Evolutionary conservation across 2,329 filamentous ascomycete species (phyloP).

Genomic region (Aspergillus thermomutatus): DNA sequence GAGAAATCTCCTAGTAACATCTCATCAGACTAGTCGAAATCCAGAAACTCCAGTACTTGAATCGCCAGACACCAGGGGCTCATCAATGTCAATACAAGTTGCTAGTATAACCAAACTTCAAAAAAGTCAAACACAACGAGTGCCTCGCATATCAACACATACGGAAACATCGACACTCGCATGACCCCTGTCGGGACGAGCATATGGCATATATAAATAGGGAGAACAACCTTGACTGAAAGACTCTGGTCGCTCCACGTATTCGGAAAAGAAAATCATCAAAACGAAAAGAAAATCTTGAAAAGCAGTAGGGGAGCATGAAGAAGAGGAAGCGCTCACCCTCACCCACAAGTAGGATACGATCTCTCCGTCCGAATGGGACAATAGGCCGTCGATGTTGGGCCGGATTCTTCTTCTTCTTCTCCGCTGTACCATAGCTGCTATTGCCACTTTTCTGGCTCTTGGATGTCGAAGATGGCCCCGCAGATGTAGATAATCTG

Average conservation of each 20-base stretch:
- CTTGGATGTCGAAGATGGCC: background rate
- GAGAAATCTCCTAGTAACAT: conserved; percentile 43
- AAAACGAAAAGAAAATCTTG: background rate
- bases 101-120: background rate
- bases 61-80: background rate
- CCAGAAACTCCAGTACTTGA: background rate
- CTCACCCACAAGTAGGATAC: conserved; percentile 44
- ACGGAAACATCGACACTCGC: background rate
- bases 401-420: conserved; percentile 12
- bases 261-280: conserved; percentile 5
- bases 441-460: conserved; percentile 1
- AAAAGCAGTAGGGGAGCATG: conserved; percentile 8
- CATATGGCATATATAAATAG: background rate
- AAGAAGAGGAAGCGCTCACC: conserved; percentile 29
- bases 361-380: conserved; percentile 41
- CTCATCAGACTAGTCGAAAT: background rate
- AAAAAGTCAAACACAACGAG: background rate
- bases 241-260: background rate
- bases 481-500: conserved; percentile 20
- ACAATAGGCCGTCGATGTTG: conserved; percentile 31
- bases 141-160: background rate
- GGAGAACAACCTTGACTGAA: background rate
- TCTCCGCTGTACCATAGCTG: conserved; percentile 5
- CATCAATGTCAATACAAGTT: background rate
- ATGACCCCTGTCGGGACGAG: background rate